Percentiles rank a stretch among this genome's conserved stretches.
These are phyloP conservation scores for Cronartium ribicola DNA, from an alignment of 1,284 basidiomycete species.

Conservation along the genomic window DNA sequence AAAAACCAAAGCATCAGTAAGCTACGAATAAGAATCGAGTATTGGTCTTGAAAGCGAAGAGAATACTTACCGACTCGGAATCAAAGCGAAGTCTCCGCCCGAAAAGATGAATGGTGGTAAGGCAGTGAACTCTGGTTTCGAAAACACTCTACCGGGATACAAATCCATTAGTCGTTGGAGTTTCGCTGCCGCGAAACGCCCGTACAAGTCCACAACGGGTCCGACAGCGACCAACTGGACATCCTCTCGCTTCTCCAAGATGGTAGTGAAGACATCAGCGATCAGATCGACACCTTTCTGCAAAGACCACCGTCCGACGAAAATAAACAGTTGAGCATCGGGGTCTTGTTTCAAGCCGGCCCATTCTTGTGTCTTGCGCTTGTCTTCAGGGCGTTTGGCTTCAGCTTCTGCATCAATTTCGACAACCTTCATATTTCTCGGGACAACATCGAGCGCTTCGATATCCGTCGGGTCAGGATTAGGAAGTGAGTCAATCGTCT, in stretches of 20 bases:
- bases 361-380: constrained; percentile 89
- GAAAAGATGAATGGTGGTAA: constrained; percentile 88
- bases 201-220: constrained; percentile 87
- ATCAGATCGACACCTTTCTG: constrained; percentile 86
- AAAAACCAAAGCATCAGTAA: background rate
- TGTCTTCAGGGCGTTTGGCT: constrained; percentile 75
- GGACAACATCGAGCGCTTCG: constrained; percentile 75
- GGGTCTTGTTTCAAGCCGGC: constrained; percentile 84
- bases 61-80: constrained; percentile 56
- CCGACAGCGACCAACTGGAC: constrained; percentile 84
- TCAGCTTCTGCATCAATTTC: constrained; percentile 75
- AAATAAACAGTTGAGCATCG: constrained; percentile 80
- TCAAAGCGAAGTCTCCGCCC: constrained; percentile 87
- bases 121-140: constrained; percentile 87
- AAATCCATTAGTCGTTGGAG: constrained; percentile 85
- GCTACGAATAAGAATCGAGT: too few relatives aligned
- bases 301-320: constrained; percentile 93
- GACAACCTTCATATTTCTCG: constrained; percentile 67
- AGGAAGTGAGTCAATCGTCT: constrained; percentile 86
- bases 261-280: constrained; percentile 80
- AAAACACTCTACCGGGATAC: constrained; percentile 84
- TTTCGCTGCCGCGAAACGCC: constrained; percentile 88
- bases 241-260: constrained; percentile 77
- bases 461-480: constrained; percentile 81
- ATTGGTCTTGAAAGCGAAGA: background rate